Evolutionary conservation across 495 filamentous ascomycete species (phyloP).

Genomic region (Aspergillus bridgeri): DNA sequence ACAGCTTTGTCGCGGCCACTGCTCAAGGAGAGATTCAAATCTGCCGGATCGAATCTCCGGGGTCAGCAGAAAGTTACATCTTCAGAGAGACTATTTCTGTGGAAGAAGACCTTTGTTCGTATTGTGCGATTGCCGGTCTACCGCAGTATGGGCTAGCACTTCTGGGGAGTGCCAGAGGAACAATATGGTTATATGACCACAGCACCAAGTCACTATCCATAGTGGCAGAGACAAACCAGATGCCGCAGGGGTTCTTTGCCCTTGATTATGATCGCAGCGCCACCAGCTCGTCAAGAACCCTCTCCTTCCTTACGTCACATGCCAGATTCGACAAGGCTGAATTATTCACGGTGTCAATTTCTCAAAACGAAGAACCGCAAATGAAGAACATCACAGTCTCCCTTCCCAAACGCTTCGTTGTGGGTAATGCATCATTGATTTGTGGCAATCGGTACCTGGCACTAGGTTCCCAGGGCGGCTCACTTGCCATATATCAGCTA

Average conservation of each 20-base stretch:
- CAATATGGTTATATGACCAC: constrained; percentile 37
- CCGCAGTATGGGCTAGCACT: constrained; percentile 33
- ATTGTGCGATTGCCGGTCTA: constrained; percentile 26
- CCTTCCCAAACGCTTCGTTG: constrained; percentile 34
- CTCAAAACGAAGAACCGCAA: constrained; percentile 13
- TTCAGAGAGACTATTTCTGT: constrained; percentile 31
- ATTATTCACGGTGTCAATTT: constrained; percentile 25
- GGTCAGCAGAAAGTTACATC: constrained; percentile 12
- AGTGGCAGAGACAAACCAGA: constrained; percentile 21
- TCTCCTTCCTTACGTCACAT: constrained; percentile 35
- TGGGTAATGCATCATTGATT: constrained; percentile 36
- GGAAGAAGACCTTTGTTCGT: constrained; percentile 31
- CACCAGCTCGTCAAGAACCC: constrained; percentile 1
- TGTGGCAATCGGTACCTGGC: constrained; percentile 47
- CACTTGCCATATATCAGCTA: constrained; percentile 51
- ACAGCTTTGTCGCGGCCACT: constrained; percentile 56
- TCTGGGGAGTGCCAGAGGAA: constrained; percentile 30
- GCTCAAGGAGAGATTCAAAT: constrained; percentile 58
- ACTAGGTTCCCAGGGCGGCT: constrained; percentile 66
- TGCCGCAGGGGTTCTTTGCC: constrained; percentile 25
- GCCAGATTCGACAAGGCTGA: constrained; percentile 25
- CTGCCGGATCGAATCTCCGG: constrained; percentile 26
- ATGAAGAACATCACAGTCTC: constrained; percentile 21
- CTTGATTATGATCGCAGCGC: constrained; percentile 19
- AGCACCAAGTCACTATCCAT: constrained; percentile 22